A percentile compares a stretch with the other conserved stretches of the same genome.
These are phyloP conservation scores for Citeromyces hawaiiensis DNA, from an alignment of 1,139 yeast genomes.

Conservation along the genomic window DNA sequence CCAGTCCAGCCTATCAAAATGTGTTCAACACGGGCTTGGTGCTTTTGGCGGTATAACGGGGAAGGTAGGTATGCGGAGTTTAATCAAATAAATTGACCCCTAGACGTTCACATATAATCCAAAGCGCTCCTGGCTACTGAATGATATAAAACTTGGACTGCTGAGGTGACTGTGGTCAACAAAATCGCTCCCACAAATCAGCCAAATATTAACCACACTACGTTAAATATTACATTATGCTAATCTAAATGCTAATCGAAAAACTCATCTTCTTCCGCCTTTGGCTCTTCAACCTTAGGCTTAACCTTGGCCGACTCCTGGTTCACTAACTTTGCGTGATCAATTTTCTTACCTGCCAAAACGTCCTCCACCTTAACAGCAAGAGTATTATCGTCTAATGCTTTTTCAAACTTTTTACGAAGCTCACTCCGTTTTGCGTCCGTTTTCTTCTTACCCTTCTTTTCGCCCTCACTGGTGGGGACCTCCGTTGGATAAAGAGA, in stretches of 20 bases:
- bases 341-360: slow-evolving; percentile 22
- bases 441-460: slow-evolving; percentile 31
- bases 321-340: not conserved
- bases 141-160: too few relatives aligned
- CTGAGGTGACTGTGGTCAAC: too few relatives aligned
- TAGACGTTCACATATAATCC: too few relatives aligned
- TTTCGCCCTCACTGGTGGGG: slow-evolving; percentile 23
- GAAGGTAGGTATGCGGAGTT: too few relatives aligned
- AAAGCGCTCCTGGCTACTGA: too few relatives aligned
- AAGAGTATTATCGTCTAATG: slow-evolving; percentile 34
- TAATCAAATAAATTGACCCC: too few relatives aligned
- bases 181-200: too few relatives aligned
- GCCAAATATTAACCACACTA: not conserved
- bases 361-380: slow-evolving; percentile 47
- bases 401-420: slow-evolving; percentile 35
- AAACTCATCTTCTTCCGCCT: slow-evolving; percentile 6
- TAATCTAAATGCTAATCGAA: slow-evolving; percentile 4
- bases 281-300: slow-evolving; percentile 2
- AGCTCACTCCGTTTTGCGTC: slow-evolving; percentile 33
- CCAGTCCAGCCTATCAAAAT: too few relatives aligned
- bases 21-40: too few relatives aligned
- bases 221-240: not conserved
- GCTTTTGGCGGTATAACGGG: too few relatives aligned
- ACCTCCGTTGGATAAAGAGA: slow-evolving; percentile 51
- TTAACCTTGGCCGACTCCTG: not conserved